Evolutionary conservation across 352 stramenopile species (phyloP).

Genomic region (Pilasporangium apinafurcum): DNA sequence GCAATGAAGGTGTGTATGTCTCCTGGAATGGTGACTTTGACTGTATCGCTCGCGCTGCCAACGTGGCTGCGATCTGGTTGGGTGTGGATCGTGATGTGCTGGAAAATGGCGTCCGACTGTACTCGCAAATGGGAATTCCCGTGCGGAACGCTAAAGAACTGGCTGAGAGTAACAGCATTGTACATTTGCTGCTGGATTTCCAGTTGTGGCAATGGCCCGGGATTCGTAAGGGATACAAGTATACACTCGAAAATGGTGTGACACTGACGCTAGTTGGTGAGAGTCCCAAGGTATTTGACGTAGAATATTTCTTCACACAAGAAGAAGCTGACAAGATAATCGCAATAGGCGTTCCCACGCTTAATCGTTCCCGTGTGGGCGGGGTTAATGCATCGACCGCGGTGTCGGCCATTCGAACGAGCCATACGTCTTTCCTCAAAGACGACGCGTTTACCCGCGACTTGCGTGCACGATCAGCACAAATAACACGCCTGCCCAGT

Average conservation of each 20-base stretch:
- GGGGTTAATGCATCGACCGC: conserved; percentile 40
- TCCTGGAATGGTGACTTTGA: conserved; percentile 62
- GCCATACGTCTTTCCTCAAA: conserved; percentile 61
- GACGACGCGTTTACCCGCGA: conserved; percentile 55
- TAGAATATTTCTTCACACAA: conserved; percentile 54
- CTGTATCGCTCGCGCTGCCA: conserved; percentile 36
- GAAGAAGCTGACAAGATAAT: conserved; percentile 47
- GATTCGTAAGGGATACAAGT: conserved; percentile 63
- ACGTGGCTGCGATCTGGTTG: conserved; percentile 40
- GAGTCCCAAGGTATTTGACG: conserved; percentile 57
- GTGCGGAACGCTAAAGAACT: conserved; percentile 39
- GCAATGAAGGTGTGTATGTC: conserved; percentile 65
- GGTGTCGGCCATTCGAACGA: conserved; percentile 50
- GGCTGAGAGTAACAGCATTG: conserved; percentile 28
- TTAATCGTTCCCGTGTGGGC: conserved; percentile 60
- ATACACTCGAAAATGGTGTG: conserved; percentile 56
- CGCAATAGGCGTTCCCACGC: conserved; percentile 26
- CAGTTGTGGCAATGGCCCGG: conserved; percentile 67
- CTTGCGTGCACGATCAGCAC: conserved; percentile 48
- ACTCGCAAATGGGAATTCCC: conserved; percentile 49
- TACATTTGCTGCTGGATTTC: conserved; percentile 70
- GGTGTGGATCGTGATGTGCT: conserved; percentile 54
- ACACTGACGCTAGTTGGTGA: conserved; percentile 55
- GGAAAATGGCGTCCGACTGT: conserved; percentile 54
- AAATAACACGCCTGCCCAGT: conserved; percentile 52